Evolutionary conservation across 73 alveolate species (phyloP).

Genomic region (Uronychia setigera): DNA sequence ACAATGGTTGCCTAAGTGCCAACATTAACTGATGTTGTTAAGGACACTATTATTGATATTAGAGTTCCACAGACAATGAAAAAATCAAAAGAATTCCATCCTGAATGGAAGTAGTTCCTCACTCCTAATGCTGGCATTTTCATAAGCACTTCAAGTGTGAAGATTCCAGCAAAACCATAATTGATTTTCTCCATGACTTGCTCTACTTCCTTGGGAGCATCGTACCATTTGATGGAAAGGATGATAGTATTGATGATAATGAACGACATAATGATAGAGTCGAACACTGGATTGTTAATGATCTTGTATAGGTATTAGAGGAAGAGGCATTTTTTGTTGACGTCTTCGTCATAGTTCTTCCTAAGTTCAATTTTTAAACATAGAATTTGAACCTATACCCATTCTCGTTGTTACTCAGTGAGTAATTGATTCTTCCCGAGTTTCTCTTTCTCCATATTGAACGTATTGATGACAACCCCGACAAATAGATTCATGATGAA

Average conservation of each 20-base stretch:
- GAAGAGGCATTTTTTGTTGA: not conserved
- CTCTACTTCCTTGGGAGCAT: slow-evolving; percentile 14
- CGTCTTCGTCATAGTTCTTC: slow-evolving; percentile 11
- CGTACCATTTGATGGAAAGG: slow-evolving; percentile 19
- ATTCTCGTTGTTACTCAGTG: slow-evolving; percentile 7
- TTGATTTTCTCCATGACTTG: slow-evolving; percentile 59
- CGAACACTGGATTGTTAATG: slow-evolving; percentile 10
- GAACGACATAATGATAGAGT: slow-evolving; percentile 12
- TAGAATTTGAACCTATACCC: slow-evolving; percentile 13
- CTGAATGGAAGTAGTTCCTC: slow-evolving; percentile 74
- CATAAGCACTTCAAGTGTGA: slow-evolving; percentile 82
- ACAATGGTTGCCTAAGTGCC: slow-evolving; percentile 48
- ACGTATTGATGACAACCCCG: too few relatives aligned
- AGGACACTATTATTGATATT: slow-evolving; percentile 53
- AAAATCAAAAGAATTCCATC: slow-evolving; percentile 94
- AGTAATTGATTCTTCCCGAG: slow-evolving; percentile 40
- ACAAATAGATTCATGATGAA: too few relatives aligned
- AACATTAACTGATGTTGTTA: slow-evolving; percentile 38
- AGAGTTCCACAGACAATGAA: slow-evolving; percentile 74
- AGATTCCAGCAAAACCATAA: slow-evolving; percentile 82
- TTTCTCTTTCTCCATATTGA: slow-evolving; percentile 72
- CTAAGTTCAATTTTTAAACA: slow-evolving; percentile 10
- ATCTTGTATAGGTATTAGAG: not conserved
- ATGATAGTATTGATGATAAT: slow-evolving; percentile 23
- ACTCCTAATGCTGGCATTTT: slow-evolving; percentile 83